Conservation (phyloP, 2,329 filamentous ascomycete genomes). For the Coniochaeta hoffmannii region DNA sequence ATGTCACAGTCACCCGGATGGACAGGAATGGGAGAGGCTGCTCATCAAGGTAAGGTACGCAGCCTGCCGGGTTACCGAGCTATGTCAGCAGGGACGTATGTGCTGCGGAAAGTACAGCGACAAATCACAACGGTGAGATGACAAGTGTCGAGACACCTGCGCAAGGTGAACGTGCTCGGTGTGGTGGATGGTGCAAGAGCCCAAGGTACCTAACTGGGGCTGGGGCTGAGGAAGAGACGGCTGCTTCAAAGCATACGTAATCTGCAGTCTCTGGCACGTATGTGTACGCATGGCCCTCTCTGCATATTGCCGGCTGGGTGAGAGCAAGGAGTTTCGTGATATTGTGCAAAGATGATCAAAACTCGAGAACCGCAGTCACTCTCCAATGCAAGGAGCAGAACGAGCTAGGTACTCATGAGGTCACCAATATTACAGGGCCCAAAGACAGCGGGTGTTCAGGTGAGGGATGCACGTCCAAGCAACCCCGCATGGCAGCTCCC, state of each 20-base stretch:
- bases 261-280: neutral
- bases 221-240: neutral
- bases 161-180: neutral
- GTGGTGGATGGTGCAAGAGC: neutral
- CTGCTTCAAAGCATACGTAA: neutral
- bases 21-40: neutral
- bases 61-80: neutral
- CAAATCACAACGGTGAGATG: neutral
- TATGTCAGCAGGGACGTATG: neutral
- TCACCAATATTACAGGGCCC: neutral
- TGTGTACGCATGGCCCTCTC: neutral
- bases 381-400: neutral
- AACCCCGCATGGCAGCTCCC: neutral
- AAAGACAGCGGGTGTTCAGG: neutral
- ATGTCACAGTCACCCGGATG: neutral
- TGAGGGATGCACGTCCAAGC: neutral
- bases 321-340: neutral
- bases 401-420: neutral
- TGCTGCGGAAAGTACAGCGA: neutral
- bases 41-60: constrained; percentile 1
- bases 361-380: neutral
- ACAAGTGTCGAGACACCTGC: neutral
- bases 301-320: neutral
- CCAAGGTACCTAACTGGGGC: neutral
- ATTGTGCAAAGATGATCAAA: neutral